Conservation (phyloP, 257 asterid genomes). For the Mentha longifolia region DNA sequence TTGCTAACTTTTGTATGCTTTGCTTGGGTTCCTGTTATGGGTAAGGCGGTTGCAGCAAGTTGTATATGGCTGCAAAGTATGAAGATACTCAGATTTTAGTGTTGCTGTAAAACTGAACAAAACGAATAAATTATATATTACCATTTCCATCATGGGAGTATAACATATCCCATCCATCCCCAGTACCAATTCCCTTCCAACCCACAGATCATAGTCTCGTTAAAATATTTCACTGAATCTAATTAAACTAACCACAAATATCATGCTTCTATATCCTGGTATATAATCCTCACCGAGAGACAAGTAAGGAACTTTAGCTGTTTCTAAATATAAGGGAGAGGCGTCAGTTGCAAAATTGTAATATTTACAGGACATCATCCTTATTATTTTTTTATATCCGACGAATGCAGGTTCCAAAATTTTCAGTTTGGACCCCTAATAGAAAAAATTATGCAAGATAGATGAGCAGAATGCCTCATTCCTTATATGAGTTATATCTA, state of each 20-base stretch:
- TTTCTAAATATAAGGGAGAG: not conserved
- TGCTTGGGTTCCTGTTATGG: conserved; percentile 81
- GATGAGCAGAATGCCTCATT: not conserved
- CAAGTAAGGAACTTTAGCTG: not conserved
- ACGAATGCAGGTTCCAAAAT: not conserved
- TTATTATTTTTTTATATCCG: not conserved
- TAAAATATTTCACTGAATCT: not conserved
- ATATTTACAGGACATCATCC: not conserved
- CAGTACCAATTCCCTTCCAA: not conserved
- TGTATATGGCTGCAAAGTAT: conserved; percentile 75
- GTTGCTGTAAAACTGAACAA: conserved; percentile 5
- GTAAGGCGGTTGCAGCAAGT: conserved; percentile 88
- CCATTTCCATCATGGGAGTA: too few relatives aligned
- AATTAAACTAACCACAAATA: not conserved
- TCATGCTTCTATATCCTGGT: not conserved
- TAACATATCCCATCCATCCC: not conserved
- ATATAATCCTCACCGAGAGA: conserved; percentile 1
- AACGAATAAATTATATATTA: not conserved
- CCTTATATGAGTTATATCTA: not conserved
- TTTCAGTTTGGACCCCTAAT: conserved; percentile 6
- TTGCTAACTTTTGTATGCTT: conserved; percentile 72
- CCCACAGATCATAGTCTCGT: not conserved
- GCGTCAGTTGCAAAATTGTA: not conserved
- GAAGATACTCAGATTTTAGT: conserved; percentile 27
- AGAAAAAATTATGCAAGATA: not conserved